Conservation (phyloP, 1,139 yeast genomes). For the Hyphopichia khmerensis region DNA sequence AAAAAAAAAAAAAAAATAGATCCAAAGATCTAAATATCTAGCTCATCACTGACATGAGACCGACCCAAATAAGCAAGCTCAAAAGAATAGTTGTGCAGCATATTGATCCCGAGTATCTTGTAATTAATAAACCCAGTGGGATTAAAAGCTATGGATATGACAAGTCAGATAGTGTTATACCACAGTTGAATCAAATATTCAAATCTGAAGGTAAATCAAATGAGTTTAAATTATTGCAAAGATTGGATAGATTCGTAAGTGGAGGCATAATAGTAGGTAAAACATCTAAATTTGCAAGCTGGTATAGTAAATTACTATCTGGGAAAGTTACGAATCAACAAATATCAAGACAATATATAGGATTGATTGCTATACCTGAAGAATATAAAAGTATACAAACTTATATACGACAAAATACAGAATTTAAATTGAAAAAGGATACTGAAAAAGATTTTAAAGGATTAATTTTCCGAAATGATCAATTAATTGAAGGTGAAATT, state of each 20-base stretch:
- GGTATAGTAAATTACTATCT: constrained; percentile 11
- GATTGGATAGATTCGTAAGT: constrained; percentile 24
- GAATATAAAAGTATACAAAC: not conserved
- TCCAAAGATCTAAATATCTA: too few relatives aligned
- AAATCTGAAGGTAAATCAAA: constrained; percentile 10
- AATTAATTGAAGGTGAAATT: constrained; percentile 12
- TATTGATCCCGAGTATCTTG: constrained; percentile 12
- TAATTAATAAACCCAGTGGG: constrained; percentile 24
- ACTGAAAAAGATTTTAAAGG: constrained; percentile 6
- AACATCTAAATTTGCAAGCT: constrained; percentile 15
- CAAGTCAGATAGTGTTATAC: constrained; percentile 10
- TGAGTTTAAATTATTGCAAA: constrained; percentile 18
- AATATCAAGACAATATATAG: constrained; percentile 13
- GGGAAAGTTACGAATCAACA: not conserved
- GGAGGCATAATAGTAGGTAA: constrained; percentile 24
- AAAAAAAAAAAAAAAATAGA: too few relatives aligned
- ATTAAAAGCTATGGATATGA: constrained; percentile 15
- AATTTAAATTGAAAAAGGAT: not conserved
- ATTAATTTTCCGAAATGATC: constrained; percentile 6
- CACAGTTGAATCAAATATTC: constrained; percentile 13
- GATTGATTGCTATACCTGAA: constrained; percentile 12
- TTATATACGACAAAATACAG: not conserved
- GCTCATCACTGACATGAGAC: too few relatives aligned
- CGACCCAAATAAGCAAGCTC: too few relatives aligned
- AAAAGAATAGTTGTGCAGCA: not conserved